Conservation (phyloP, 352 stramenopile species). For the Globisporangium polare region DNA sequence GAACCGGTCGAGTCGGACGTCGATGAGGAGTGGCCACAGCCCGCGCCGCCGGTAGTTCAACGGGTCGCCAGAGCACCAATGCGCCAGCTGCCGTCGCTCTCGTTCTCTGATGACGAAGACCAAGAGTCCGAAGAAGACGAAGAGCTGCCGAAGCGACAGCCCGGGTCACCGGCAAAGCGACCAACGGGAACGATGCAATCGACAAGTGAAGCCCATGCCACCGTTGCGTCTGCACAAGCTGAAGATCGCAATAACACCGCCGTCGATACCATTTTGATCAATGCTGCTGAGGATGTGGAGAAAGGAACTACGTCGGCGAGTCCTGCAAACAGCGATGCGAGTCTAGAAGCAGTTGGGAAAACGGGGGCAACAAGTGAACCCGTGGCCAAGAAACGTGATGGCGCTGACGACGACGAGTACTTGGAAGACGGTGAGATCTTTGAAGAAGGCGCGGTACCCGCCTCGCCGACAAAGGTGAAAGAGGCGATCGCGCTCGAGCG, state of each 20-base stretch:
- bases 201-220: not conserved
- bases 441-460: constrained; percentile 45
- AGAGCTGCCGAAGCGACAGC: constrained; percentile 19
- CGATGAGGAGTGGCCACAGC: constrained; percentile 50
- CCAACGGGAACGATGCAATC: too few relatives aligned
- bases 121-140: constrained; percentile 35
- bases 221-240: constrained; percentile 1
- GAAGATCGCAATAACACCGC: not conserved
- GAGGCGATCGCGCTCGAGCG: constrained; percentile 32
- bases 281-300: not conserved
- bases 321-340: not conserved
- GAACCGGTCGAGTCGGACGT: constrained; percentile 50
- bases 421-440: constrained; percentile 76
- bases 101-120: constrained; percentile 8
- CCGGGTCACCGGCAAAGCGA: not conserved
- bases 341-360: not conserved
- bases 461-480: constrained; percentile 35
- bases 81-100: not conserved
- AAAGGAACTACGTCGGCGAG: not conserved
- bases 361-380: not conserved
- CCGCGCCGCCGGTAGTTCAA: not conserved
- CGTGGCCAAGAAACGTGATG: not conserved
- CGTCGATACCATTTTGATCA: not conserved
- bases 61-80: constrained; percentile 6
- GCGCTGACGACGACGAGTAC: constrained; percentile 17